These are phyloP conservation scores for Cystobasidium tubakii DNA, from an alignment of 768 basidiomycete species.

Conservation along the genomic window DNA sequence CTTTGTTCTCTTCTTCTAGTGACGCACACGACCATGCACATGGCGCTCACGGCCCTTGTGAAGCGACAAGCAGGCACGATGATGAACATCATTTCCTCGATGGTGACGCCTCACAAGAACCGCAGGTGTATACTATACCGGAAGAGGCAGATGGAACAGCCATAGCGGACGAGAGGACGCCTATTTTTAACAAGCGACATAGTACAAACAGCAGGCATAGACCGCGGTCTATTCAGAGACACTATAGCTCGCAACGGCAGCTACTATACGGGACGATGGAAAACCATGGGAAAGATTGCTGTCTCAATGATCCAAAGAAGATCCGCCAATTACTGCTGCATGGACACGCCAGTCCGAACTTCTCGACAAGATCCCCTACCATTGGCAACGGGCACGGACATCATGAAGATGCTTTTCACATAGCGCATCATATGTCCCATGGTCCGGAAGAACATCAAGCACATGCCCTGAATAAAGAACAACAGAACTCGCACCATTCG, in stretches of 20 bases:
- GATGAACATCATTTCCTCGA: conserved; percentile 10
- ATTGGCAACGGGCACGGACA: neutral
- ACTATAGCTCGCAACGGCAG: conserved; percentile 7
- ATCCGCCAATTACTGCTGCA: neutral
- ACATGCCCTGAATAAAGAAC: neutral
- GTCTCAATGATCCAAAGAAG: neutral
- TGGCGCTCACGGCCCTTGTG: conserved; percentile 65
- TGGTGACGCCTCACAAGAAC: neutral
- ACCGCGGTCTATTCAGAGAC: neutral
- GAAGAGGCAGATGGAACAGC: neutral
- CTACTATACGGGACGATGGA: neutral
- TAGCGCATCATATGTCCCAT: neutral
- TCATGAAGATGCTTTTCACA: neutral
- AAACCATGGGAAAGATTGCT: neutral
- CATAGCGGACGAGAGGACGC: neutral
- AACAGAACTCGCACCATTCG: neutral
- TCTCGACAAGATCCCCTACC: neutral
- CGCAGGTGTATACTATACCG: neutral
- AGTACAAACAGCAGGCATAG: neutral
- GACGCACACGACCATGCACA: conserved; percentile 64
- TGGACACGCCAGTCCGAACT: neutral
- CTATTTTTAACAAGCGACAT: neutral
- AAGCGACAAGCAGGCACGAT: conserved; percentile 3
- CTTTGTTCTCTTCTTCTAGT: neutral
- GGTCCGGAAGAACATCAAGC: neutral